These are phyloP conservation scores for Aspergillus ellipticus DNA, from an alignment of 495 filamentous ascomycete species.

Conservation along the genomic window DNA sequence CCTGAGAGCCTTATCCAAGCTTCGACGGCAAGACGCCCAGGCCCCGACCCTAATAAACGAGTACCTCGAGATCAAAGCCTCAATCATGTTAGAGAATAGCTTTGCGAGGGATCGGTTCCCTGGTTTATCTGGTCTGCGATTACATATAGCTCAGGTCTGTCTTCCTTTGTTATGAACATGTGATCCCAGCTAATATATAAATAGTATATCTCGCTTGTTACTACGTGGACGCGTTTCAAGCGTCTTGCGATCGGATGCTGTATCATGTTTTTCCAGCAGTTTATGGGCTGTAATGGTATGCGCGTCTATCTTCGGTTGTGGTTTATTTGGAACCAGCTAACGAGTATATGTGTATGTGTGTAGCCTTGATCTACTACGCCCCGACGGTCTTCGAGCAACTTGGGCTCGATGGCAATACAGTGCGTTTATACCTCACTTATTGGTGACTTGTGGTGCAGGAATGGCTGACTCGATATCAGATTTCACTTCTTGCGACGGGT, in stretches of 20 bases:
- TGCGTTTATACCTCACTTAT: neutral
- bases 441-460: neutral
- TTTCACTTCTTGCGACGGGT: constrained; percentile 70
- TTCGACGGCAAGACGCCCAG: constrained; percentile 49
- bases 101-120: constrained; percentile 70
- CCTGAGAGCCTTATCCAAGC: constrained; percentile 58
- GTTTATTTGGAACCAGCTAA: neutral
- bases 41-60: constrained; percentile 69
- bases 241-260: constrained; percentile 71
- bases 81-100: constrained; percentile 75
- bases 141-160: constrained; percentile 33
- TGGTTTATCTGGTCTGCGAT: constrained; percentile 54
- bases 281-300: constrained; percentile 57
- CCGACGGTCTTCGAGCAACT: constrained; percentile 70
- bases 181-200: too few species aligned
- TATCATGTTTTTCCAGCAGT: constrained; percentile 80
- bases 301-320: neutral
- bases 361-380: constrained; percentile 72
- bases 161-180: too few species aligned
- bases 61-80: constrained; percentile 78
- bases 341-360: constrained; percentile 29
- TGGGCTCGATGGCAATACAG: constrained; percentile 57
- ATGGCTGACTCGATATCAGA: constrained; percentile 15
- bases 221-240: constrained; percentile 68
- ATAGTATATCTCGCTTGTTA: constrained; percentile 64